phyloP scores from a whole-genome alignment of 1,284 basidiomycete genomes.

The Rhodotorula glutinis region DNA sequence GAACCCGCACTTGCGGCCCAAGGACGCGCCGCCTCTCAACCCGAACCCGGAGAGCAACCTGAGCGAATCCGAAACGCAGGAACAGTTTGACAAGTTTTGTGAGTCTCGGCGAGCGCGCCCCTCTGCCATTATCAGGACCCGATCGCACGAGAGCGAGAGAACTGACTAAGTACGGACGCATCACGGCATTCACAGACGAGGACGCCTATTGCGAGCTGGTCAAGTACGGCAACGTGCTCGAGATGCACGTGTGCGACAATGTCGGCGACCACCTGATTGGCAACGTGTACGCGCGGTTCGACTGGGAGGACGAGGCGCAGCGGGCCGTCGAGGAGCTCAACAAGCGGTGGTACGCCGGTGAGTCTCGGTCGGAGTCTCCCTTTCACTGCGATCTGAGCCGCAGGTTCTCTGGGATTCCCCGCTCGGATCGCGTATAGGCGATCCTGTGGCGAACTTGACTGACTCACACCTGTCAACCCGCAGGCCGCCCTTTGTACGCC shows the following conservation, averaged over 20 bases:
- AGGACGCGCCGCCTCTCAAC: conserved; percentile 25
- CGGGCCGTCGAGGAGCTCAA: conserved; percentile 88
- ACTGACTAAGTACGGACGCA: background rate
- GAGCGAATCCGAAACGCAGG: conserved; percentile 80
- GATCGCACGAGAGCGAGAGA: background rate
- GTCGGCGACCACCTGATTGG: conserved; percentile 98
- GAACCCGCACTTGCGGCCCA: conserved; percentile 34
- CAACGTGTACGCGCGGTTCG: conserved; percentile 96
- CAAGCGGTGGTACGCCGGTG: conserved; percentile 96
- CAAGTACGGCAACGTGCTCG: conserved; percentile 91
- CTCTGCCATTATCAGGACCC: conserved; percentile 43
- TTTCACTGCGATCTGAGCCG: too few relatives aligned
- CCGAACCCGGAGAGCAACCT: conserved; percentile 48
- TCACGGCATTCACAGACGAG: conserved; percentile 23
- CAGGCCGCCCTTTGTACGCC: conserved; percentile 93
- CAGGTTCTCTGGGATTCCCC: too few relatives aligned
- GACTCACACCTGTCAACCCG: background rate
- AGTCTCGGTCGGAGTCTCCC: conserved; percentile 45
- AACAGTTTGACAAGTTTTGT: conserved; percentile 95
- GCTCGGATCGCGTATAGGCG: too few relatives aligned
- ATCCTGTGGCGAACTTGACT: too few relatives aligned
- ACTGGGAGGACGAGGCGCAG: conserved; percentile 97
- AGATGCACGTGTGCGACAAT: conserved; percentile 98
- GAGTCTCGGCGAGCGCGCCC: conserved; percentile 69
- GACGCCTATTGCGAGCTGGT: conserved; percentile 64